Conservation (phyloP, 2,329 filamentous ascomycete species). For the Botrytis deweyae region DNA sequence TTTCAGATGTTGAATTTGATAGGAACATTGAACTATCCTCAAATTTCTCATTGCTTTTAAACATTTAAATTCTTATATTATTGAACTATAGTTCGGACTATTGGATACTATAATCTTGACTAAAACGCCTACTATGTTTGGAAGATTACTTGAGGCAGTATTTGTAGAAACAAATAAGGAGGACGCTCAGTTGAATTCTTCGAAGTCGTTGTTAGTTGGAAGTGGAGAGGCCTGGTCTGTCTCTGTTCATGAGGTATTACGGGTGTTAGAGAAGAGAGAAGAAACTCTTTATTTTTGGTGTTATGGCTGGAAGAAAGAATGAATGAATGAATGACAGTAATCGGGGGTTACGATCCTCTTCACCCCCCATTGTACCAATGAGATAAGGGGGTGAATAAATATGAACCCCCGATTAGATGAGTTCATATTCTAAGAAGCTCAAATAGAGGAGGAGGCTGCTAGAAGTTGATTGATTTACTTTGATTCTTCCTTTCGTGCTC, state of each 20-base stretch:
- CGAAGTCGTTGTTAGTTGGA: not conserved
- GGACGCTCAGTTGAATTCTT: not conserved
- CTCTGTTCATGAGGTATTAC: too few relatives aligned
- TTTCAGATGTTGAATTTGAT: too few relatives aligned
- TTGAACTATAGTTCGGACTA: too few relatives aligned
- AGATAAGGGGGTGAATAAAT: too few relatives aligned
- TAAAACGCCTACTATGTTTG: not conserved
- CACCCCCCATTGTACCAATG: too few relatives aligned
- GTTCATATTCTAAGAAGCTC: not conserved
- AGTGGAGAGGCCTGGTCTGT: not conserved
- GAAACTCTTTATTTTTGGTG: not conserved
- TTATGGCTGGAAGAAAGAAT: not conserved
- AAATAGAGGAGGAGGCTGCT: not conserved
- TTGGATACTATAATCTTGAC: too few relatives aligned
- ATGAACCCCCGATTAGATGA: too few relatives aligned
- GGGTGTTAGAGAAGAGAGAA: accelerated
- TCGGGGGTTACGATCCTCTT: too few relatives aligned
- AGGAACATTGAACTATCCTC: too few relatives aligned
- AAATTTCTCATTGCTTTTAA: too few relatives aligned
- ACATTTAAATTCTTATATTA: too few relatives aligned
- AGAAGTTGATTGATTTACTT: not conserved
- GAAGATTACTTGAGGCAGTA: not conserved
- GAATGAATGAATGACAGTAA: not conserved
- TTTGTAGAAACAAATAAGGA: not conserved
- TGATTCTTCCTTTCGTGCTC: not conserved